These are phyloP conservation scores for Sorghum bicolor DNA, from an alignment of 176 grass and related monocot genomes.

Conservation along the genomic window Sorghum_bicolor_NCBIv3 NC_012873.2:4451501-4452000, in stretches of 20 bases:
- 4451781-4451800: neutral
- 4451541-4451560: slow-evolving; percentile 57
- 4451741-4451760: neutral
- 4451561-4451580: slow-evolving; percentile 68
- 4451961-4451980: too few relatives aligned
- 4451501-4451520: slow-evolving; percentile 92
- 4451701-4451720: neutral
- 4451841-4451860: neutral
- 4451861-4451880: too few relatives aligned
- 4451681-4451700: slow-evolving; percentile 6
- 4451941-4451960: too few relatives aligned
- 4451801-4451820: neutral
- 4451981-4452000: too few relatives aligned
- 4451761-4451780: neutral
- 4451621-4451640: neutral
- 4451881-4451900: too few relatives aligned
- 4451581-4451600: slow-evolving; percentile 19
- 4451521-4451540: slow-evolving; percentile 67
- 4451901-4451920: too few relatives aligned
- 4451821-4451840: neutral
- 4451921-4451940: too few relatives aligned
- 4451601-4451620: neutral
- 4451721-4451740: slow-evolving; percentile 44
- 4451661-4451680: neutral
- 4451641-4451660: neutral